phyloP scores from a whole-genome alignment of 139 green algal species.

The Zygnema cylindricum region DNA sequence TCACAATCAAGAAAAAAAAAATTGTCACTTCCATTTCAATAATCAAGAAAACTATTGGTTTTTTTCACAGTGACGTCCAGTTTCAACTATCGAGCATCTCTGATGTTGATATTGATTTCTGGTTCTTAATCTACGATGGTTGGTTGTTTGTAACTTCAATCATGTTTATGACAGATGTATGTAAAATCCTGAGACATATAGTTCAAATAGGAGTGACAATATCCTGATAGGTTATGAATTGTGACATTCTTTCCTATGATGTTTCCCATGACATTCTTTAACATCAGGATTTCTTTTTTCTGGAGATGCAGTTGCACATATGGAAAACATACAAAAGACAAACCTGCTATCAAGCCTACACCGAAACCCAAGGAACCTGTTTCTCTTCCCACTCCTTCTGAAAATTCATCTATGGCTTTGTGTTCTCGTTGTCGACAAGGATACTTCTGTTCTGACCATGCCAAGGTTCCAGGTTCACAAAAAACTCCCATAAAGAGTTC shows the following conservation, averaged over 20 bases:
- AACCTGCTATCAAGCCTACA: not conserved
- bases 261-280: too few species aligned
- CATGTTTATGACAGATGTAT: not conserved
- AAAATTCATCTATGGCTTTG: not conserved
- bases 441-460: conserved; percentile 63
- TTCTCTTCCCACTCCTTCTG: not conserved
- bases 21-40: too few species aligned
- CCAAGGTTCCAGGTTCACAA: conserved; percentile 34
- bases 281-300: not conserved
- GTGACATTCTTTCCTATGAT: not conserved
- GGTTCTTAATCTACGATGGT: too few species aligned
- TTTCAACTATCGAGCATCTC: too few species aligned
- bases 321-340: not conserved
- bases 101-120: too few species aligned
- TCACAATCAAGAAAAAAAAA: too few species aligned
- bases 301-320: not conserved
- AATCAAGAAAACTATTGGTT: too few species aligned
- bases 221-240: not conserved
- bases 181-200: not conserved
- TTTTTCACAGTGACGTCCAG: too few species aligned
- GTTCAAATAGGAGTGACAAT: not conserved
- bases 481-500: not conserved
- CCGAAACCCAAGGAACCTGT: not conserved
- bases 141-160: not conserved
- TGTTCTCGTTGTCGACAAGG: conserved; percentile 59